A percentile compares a stretch with the other conserved stretches of the same genome.
Evolutionary conservation across 1,284 basidiomycete species (phyloP).

Genomic region (Ustilago xerochloae): DNA sequence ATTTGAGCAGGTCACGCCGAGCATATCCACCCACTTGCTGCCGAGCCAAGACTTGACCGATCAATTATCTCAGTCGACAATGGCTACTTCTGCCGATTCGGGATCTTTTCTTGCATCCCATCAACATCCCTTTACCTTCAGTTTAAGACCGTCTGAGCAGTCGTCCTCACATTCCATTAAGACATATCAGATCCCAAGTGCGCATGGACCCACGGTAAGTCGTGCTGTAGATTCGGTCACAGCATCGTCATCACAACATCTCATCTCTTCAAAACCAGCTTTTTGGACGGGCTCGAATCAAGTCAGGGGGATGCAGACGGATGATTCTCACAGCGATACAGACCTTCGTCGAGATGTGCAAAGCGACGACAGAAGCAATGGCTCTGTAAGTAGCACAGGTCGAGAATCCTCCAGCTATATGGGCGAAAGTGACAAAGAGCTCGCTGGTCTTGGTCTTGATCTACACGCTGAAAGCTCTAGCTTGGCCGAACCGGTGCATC

Average conservation of each 20-base stretch:
- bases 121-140: neutral
- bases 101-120: neutral
- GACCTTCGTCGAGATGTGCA: too few species aligned
- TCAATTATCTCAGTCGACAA: neutral
- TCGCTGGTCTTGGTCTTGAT: conserved; percentile 16
- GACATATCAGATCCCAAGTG: too few species aligned
- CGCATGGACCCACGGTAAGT: too few species aligned
- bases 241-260: too few species aligned
- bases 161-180: too few species aligned
- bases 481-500: neutral
- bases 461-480: neutral
- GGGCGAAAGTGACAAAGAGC: neutral
- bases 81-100: neutral
- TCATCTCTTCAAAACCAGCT: too few species aligned
- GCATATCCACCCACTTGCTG: conserved; percentile 18
- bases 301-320: too few species aligned
- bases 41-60: conserved; percentile 24
- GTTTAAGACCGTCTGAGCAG: too few species aligned
- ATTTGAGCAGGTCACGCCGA: conserved; percentile 25
- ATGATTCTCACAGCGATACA: too few species aligned
- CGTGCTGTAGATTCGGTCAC: too few species aligned
- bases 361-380: neutral
- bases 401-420: neutral
- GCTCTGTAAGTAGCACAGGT: neutral
- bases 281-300: too few species aligned